Base-by-base conservation (phyloP, 2,329 filamentous ascomycete species). In the Coniochaeta sp. region DNA sequence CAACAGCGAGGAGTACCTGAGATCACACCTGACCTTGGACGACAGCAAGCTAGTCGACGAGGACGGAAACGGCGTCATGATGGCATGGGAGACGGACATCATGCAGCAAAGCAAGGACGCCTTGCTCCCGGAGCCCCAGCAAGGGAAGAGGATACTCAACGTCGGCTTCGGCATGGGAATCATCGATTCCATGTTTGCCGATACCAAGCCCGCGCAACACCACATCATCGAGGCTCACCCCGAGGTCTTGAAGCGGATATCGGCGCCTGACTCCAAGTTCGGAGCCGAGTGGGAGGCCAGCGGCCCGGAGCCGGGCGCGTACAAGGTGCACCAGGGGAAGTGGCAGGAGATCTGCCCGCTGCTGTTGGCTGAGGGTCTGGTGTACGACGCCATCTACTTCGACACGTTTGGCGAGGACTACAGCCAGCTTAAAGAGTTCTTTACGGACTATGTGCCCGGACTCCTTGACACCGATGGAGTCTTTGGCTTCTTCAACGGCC, bases 381-480 rank as follows among this genome's bases (percentile, higher is more conserved):
- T 86, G 14, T 93, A 93, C 69, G 90, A 96, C 70, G 90, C 89
- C 31, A 91, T 99, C 66, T 99, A 98, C 78, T 98, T 97, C 70
- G 95, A 99, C 71, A 99, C 95, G 0, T 98, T 98, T 73, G 95
- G 92, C 7, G 95, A 99, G 76, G 90, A 95, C 64, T 99, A 98
- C 74, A 79, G 81, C 1, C 90, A 93, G 71, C 84, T 98, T 31
- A 88, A 89, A 55, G 81, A 87, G 62, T 97, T 98, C 77, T 96
- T 98, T 72, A 88, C 84, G 2, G 95, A 98, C 72, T 86, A 89
- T 67, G 87, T 98, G 12, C 90, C 95, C 34, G 88, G 86, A 0
- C 74, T 98, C 59, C 77, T 99, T 54, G 87, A 90, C 65, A 78
- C 81, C 24, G 75, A 82, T 4, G 89, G 93, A 62, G 82, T 88